phyloP scores from a whole-genome alignment of 345 rosid species.

The Bruguiera sexangula region DNA sequence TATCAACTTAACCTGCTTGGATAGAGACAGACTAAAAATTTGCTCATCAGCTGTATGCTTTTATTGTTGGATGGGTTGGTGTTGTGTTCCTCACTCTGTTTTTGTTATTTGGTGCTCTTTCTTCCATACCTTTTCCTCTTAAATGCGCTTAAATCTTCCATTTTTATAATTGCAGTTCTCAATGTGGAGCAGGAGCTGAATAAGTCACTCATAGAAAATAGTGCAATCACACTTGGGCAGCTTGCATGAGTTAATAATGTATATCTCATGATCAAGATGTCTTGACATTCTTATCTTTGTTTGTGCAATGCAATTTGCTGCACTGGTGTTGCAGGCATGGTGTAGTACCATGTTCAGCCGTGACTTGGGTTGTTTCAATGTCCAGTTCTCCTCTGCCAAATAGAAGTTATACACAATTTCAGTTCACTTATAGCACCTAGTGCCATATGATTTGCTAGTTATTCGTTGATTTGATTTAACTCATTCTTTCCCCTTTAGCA shows the following conservation, averaged over 20 bases:
- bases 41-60: too few species aligned
- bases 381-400: too few species aligned
- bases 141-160: too few species aligned
- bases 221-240: slow-evolving; percentile 96
- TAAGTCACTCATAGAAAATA: slow-evolving; percentile 84
- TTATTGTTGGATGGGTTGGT: too few species aligned
- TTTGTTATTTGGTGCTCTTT: too few species aligned
- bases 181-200: slow-evolving; percentile 62
- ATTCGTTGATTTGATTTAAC: background rate
- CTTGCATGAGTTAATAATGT: slow-evolving; percentile 63
- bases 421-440: background rate
- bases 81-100: too few species aligned
- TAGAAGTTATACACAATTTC: background rate
- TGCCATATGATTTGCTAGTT: background rate
- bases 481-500: background rate
- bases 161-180: slow-evolving; percentile 2
- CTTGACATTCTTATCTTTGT: background rate
- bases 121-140: too few species aligned
- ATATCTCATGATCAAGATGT: background rate
- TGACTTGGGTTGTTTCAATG: background rate
- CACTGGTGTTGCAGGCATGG: background rate
- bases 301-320: background rate
- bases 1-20: too few species aligned
- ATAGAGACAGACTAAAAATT: too few species aligned
- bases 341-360: background rate